These are phyloP conservation scores for Grosmannia huntii DNA, from an alignment of 2,329 filamentous ascomycete genomes.

Conservation along the genomic window DNA sequence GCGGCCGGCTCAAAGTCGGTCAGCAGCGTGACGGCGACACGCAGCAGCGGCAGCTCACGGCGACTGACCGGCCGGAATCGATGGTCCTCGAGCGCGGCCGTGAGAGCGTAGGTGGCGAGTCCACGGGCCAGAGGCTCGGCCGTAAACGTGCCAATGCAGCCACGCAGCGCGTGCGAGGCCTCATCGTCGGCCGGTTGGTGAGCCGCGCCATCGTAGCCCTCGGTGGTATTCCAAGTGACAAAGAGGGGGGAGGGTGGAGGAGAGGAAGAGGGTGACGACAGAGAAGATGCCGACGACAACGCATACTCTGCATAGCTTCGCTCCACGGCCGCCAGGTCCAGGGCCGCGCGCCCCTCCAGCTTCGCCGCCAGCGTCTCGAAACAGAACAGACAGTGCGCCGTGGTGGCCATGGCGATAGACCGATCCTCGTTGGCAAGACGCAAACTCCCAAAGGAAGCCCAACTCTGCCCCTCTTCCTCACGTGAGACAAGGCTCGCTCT, in stretches of 20 bases:
- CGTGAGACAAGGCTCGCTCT: too few species aligned
- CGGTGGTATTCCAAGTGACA: conserved; percentile 81
- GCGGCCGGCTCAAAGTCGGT: conserved; percentile 67
- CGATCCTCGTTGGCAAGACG: background rate
- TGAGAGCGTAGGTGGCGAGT: conserved; percentile 68
- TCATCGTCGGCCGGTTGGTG: conserved; percentile 29
- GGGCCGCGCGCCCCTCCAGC: conserved; percentile 55
- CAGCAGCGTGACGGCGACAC: conserved; percentile 66
- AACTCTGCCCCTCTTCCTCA: too few species aligned
- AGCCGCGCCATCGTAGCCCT: conserved; percentile 20
- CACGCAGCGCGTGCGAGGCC: conserved; percentile 53
- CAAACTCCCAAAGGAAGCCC: too few species aligned
- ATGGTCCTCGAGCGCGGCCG: conserved; percentile 54
- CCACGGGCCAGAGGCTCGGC: conserved; percentile 59
- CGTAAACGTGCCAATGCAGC: conserved; percentile 95
- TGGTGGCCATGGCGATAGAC: conserved; percentile 63
- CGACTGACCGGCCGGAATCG: conserved; percentile 44
- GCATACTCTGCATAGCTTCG: conserved; percentile 42
- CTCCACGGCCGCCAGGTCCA: conserved; percentile 57
- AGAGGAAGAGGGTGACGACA: conserved; percentile 21
- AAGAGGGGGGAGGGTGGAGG: conserved; percentile 68
- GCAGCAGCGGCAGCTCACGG: conserved; percentile 42
- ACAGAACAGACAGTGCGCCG: conserved; percentile 80
- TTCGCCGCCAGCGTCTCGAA: conserved; percentile 76
- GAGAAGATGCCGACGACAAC: conserved; percentile 7